These are phyloP conservation scores for Aspergillus haitiensis DNA, from an alignment of 495 filamentous ascomycete genomes.

Conservation along the genomic window DNA sequence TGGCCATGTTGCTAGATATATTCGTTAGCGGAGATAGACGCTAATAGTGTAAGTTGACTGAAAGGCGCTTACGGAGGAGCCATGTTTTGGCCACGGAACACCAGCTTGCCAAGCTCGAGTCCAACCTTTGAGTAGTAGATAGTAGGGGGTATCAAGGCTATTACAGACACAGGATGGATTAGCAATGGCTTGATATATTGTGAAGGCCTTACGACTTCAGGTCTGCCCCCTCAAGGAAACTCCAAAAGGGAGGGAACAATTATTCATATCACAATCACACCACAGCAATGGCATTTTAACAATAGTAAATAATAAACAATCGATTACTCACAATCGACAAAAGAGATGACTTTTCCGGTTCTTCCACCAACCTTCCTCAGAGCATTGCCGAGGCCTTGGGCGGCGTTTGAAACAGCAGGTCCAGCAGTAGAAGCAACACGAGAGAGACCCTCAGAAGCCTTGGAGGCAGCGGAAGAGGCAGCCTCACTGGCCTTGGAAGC, in stretches of 20 bases:
- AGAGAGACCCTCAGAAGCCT: conserved; percentile 84
- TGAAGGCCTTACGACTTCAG: conserved; percentile 5
- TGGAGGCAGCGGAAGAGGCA: conserved; percentile 64
- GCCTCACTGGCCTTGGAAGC: conserved; percentile 66
- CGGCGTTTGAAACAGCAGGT: conserved; percentile 69
- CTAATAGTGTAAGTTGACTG: background rate
- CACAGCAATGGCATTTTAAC: conserved; percentile 17
- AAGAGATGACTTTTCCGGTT: conserved; percentile 75
- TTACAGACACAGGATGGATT: conserved; percentile 23
- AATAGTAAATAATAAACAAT: background rate
- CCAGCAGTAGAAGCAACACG: conserved; percentile 79
- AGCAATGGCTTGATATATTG: conserved; percentile 26
- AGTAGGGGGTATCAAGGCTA: conserved; percentile 82
- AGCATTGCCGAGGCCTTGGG: conserved; percentile 61
- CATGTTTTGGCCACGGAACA: conserved; percentile 90
- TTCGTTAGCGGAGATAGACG: conserved; percentile 22
- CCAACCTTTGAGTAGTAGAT: conserved; percentile 90
- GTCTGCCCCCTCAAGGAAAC: conserved; percentile 29
- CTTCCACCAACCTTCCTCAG: conserved; percentile 80
- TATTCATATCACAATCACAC: background rate
- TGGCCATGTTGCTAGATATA: conserved; percentile 57
- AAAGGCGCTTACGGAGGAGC: conserved; percentile 75
- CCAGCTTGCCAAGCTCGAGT: conserved; percentile 79
- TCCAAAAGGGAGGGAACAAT: conserved; percentile 11
- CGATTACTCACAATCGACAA: conserved; percentile 75